Evolutionary conservation across 139 green algal genomes (phyloP).

Genomic region (Chlorella sp.): DNA sequence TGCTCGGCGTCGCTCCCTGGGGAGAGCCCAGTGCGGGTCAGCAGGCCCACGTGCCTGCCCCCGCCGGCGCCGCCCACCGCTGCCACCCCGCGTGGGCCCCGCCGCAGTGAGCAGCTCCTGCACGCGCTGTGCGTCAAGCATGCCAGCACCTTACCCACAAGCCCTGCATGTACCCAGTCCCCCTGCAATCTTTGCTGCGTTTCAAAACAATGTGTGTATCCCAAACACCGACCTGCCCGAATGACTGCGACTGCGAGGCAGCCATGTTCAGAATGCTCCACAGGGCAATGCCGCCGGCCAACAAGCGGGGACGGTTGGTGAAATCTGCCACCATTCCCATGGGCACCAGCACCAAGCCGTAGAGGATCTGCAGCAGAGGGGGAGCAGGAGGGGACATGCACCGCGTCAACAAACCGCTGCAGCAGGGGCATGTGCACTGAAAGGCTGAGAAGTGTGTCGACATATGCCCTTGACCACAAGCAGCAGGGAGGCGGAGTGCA

Average conservation of each 20-base stretch:
- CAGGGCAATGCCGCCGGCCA: conserved; percentile 63
- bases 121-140: too few relatives aligned
- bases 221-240: conserved; percentile 8
- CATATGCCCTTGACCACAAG: too few relatives aligned
- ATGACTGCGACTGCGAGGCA: conserved; percentile 58
- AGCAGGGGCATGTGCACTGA: not conserved
- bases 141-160: not conserved
- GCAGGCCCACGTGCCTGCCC: too few relatives aligned
- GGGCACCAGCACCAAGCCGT: conserved; percentile 82
- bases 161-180: too few relatives aligned
- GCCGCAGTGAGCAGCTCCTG: too few relatives aligned
- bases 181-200: too few relatives aligned
- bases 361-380: conserved; percentile 64
- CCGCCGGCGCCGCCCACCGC: too few relatives aligned
- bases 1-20: too few relatives aligned
- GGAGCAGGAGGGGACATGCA: not conserved
- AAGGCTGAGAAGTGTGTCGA: not conserved
- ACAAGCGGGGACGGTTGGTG: conserved; percentile 72
- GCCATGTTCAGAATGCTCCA: conserved; percentile 77
- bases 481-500: too few relatives aligned
- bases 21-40: too few relatives aligned
- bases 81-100: too few relatives aligned
- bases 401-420: too few relatives aligned
- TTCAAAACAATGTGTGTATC: not conserved
- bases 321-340: conserved; percentile 82